These are phyloP conservation scores for Aspergillus jensenii DNA, from an alignment of 2,329 filamentous ascomycete species.

Conservation along the genomic window DNA sequence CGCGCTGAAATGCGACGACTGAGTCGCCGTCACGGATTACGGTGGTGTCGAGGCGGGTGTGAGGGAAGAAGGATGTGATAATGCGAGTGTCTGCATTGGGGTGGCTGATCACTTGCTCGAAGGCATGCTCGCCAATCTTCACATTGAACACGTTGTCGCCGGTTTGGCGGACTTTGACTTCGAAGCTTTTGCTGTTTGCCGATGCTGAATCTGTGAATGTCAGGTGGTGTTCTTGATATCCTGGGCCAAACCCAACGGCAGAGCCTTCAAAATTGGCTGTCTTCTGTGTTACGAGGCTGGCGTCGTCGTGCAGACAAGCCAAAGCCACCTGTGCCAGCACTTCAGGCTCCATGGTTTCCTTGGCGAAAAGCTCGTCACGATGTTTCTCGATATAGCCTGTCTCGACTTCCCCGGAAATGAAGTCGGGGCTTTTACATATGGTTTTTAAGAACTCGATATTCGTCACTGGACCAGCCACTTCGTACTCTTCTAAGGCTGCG, in stretches of 20 bases:
- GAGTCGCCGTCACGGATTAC: conserved; percentile 57
- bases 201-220: conserved; percentile 52
- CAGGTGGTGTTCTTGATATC: conserved; percentile 64
- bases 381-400: conserved; percentile 96
- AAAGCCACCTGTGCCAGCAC: conserved; percentile 85
- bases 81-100: conserved; percentile 47
- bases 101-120: conserved; percentile 49
- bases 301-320: conserved; percentile 61
- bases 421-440: conserved; percentile 76
- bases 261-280: conserved; percentile 32
- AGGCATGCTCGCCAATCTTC: conserved; percentile 40
- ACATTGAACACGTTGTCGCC: conserved; percentile 51
- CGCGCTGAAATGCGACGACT: conserved; percentile 74
- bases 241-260: conserved; percentile 59
- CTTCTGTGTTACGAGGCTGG: conserved; percentile 27
- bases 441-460: conserved; percentile 97
- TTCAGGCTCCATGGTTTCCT: conserved; percentile 63
- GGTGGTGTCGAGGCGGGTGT: conserved; percentile 75
- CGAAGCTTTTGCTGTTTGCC: conserved; percentile 40
- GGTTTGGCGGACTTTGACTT: conserved; percentile 54
- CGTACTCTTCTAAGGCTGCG: conserved; percentile 79
- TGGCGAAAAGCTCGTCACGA: conserved; percentile 72
- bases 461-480: conserved; percentile 88
- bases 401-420: conserved; percentile 84
- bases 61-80: conserved; percentile 76